Conservation (phyloP, 2,329 filamentous ascomycete genomes). For the Ophiostoma angusticollis region DNA sequence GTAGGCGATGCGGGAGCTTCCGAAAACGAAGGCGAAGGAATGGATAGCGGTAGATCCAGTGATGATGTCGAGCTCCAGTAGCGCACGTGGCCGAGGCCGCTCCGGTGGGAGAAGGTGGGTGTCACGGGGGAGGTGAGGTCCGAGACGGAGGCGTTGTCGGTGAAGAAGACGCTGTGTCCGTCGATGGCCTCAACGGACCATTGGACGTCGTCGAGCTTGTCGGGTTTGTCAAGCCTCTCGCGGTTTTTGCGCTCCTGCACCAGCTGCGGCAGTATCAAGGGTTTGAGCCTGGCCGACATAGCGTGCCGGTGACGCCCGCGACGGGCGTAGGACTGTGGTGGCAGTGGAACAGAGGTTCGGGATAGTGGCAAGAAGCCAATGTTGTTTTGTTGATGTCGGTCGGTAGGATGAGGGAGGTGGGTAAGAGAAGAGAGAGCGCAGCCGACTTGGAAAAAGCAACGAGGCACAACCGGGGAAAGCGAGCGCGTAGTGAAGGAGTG, state of each 20-base stretch:
- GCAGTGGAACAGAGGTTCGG: too few relatives aligned
- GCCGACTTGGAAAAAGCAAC: too few relatives aligned
- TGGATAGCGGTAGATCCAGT: constrained; percentile 43
- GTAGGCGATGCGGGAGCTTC: constrained; percentile 45
- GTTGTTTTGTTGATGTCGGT: too few relatives aligned
- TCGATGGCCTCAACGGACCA: constrained; percentile 14
- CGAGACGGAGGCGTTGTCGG: constrained; percentile 42
- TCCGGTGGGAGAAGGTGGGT: constrained; percentile 47
- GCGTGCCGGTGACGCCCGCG: constrained; percentile 1
- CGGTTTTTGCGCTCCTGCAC: constrained; percentile 35
- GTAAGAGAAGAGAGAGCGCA: too few relatives aligned
- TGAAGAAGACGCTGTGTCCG: constrained; percentile 30
- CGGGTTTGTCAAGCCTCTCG: constrained; percentile 1
- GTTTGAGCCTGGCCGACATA: constrained; percentile 39
- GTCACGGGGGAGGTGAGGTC: constrained; percentile 58
- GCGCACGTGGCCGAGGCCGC: constrained; percentile 37
- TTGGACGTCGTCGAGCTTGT: constrained; percentile 25
- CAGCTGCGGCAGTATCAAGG: constrained; percentile 39
- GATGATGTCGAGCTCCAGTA: constrained; percentile 68
- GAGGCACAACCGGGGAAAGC: too few relatives aligned
- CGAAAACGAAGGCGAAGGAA: constrained; percentile 19
- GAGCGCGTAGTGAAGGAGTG: too few relatives aligned
- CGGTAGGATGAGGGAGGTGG: too few relatives aligned
- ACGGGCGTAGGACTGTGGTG: too few relatives aligned
- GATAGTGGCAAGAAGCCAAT: too few relatives aligned